phyloP scores from a whole-genome alignment of 106 monocot genomes.

The Dioscorea zingiberensis region DNA sequence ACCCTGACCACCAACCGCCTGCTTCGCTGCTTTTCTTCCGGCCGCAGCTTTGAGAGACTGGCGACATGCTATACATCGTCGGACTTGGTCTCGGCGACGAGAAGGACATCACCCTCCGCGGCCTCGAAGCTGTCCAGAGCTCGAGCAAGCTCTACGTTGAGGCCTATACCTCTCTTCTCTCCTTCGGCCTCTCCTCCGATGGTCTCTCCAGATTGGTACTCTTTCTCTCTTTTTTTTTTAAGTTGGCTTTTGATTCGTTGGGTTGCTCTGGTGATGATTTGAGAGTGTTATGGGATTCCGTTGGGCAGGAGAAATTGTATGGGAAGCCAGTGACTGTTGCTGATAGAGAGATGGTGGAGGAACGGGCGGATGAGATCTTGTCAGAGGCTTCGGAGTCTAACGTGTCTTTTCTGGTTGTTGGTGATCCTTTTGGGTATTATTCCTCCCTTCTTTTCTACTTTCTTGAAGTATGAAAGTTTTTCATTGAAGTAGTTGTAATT shows the following conservation, averaged over 20 bases:
- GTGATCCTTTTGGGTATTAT: constrained; percentile 89
- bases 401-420: constrained; percentile 85
- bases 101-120: constrained; percentile 73
- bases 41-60: no score
- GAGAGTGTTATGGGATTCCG: neutral
- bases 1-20: no score
- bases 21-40: no score
- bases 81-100: constrained; percentile 84
- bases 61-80: constrained; percentile 63
- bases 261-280: neutral
- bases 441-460: neutral
- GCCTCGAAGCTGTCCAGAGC: constrained; percentile 59
- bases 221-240: neutral
- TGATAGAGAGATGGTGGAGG: constrained; percentile 95
- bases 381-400: constrained; percentile 50
- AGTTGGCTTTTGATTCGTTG: neutral
- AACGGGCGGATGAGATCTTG: constrained; percentile 54
- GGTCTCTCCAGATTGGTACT: constrained; percentile 56
- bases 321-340: constrained; percentile 67
- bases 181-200: constrained; percentile 60
- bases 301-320: constrained; percentile 59
- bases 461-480: neutral
- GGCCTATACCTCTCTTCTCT: constrained; percentile 90
- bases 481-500: no score
- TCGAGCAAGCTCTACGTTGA: constrained; percentile 67